Base-by-base conservation (phyloP, 2,329 filamentous ascomycete species). In the Zalaria obscura region DNA sequence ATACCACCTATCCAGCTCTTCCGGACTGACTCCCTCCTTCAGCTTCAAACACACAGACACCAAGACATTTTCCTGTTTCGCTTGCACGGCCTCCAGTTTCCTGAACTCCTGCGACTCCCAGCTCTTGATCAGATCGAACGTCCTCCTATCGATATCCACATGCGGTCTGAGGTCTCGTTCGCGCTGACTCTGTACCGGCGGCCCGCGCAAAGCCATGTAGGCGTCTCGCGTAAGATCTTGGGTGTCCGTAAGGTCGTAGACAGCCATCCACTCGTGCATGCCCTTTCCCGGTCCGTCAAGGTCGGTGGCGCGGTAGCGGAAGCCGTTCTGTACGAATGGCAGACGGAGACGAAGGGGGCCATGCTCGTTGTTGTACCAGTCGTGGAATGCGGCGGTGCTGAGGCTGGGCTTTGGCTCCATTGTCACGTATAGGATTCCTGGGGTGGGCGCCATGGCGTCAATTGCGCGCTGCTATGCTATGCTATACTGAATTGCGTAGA, bases 291-390 rank as follows among this genome's bases (percentile, higher is more conserved):
- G 47, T 55, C 45, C 25, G 8, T 40, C 44, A 39, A 67, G 63
- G 57, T 89, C 83, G 10, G 65, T 73, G 5, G 83, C 80, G 26
- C 70, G 72, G 63, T 87, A 93, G 35, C 86, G 80, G 51, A 91
- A 79, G 44, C 86, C 86, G 58, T 85, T 91, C 50, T 65, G 58
- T 56, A 88, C 78, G 52, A 81, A 78, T 3, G 83, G 76, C 9
- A 93, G 65, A 38, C 84, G 80, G 5, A 93, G 73, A 38, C 86
- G 80, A 10, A 78, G 75, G 11, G 86, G 86, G 41, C 86, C 86
- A 64, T 93, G 86, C 65, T 93, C 86, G 61, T 87, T 91, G 66
- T 93, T 88, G 68, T 93, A 93, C 83, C 84, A 89, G 58, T 93
- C 84, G 61, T 93, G 82, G 63, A 93, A 93, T 54, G 83, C 76